Evolutionary conservation across 2,329 filamentous ascomycete species (phyloP), one percentile per base, ranked within the genome.

Genomic region (Fusarium irregulare): DNA sequence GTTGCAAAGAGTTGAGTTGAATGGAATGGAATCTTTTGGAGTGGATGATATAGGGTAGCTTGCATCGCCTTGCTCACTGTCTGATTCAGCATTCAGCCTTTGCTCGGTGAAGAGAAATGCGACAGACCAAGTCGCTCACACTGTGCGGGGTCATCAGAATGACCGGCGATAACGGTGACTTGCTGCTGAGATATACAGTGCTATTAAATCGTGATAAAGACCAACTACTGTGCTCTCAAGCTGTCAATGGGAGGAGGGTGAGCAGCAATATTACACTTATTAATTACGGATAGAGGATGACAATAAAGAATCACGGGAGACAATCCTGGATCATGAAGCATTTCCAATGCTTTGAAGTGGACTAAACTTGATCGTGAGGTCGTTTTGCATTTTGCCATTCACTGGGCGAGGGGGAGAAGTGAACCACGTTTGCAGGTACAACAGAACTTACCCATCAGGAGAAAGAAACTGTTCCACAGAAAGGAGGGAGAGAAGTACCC

Each of bases 121-220:
- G 18, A 37, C 34, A 11, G 18, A n/a, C 34, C 11, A n/a, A 37
- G 18, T 12, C 18, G 34, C 6, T n/a, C 6, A n/a, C 18, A 37
- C 34, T n/a, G 18, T 37, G 10, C 10, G 12, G 18, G n/a, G 6
- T 37, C 18, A n/a, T 37, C 18, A n/a, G 6, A n/a, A n/a, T 7
- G 34, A n/a, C 34, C 18, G 2, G 6, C 4, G 4, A 0, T 6
- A 3, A 6, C 6, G 6, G 5, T 4, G 18, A 12, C 3, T n/a
- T n/a, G 18, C 34, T 37, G 34, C 18, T n/a, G 6, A 12, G 10
- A 7, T 6, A n/a, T 37, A 37, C 34, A 37, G 34, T 37, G 34
- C 34, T 37, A n/a, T 37, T 9, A n/a, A 6, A 10, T 4, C 1
- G 3, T 18, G 34, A n/a, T 11, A n/a, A 1, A 37, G 34, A 18